Percentiles rank a stretch among this genome's conserved stretches.
These are phyloP conservation scores for Rosa persica DNA, from an alignment of 306 rosid species.

Conservation along the genomic window DNA sequence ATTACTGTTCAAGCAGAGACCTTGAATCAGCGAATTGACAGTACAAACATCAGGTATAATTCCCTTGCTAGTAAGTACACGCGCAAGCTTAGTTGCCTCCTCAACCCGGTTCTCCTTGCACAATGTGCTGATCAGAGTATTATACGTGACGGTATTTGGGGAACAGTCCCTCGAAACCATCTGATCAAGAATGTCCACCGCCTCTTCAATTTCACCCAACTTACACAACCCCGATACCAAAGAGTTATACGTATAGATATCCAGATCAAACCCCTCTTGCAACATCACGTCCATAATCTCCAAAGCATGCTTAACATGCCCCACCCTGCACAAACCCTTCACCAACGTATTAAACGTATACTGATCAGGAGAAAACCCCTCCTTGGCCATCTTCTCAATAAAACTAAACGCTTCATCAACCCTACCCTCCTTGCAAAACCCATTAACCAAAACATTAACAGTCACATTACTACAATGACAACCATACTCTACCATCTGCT, in stretches of 20 bases:
- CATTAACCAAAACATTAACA: conserved; percentile 70
- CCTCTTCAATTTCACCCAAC: conserved; percentile 71
- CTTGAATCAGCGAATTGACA: conserved; percentile 77
- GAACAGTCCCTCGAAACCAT: conserved; percentile 71
- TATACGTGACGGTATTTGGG: conserved; percentile 74
- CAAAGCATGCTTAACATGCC: conserved; percentile 65
- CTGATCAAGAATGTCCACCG: conserved; percentile 62
- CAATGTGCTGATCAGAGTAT: conserved; percentile 64
- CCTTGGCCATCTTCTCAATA: conserved; percentile 44
- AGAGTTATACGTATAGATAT: conserved; percentile 71
- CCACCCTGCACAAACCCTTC: conserved; percentile 67
- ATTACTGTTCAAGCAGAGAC: conserved; percentile 62
- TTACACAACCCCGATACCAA: conserved; percentile 77
- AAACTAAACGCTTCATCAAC: conserved; percentile 70
- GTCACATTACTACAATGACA: conserved; percentile 49
- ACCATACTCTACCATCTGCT: conserved; percentile 66
- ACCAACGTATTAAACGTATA: conserved; percentile 76
- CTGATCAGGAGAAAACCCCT: conserved; percentile 70
- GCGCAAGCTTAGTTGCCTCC: conserved; percentile 71
- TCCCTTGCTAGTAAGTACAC: conserved; percentile 64
- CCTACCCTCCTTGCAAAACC: conserved; percentile 69
- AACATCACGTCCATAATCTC: conserved; percentile 82
- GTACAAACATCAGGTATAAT: conserved; percentile 85
- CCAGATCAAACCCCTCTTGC: conserved; percentile 71
- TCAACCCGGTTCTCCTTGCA: conserved; percentile 75